Conservation (phyloP, 2,329 filamentous ascomycete genomes). For the Arthrobotrys sinensis region DNA sequence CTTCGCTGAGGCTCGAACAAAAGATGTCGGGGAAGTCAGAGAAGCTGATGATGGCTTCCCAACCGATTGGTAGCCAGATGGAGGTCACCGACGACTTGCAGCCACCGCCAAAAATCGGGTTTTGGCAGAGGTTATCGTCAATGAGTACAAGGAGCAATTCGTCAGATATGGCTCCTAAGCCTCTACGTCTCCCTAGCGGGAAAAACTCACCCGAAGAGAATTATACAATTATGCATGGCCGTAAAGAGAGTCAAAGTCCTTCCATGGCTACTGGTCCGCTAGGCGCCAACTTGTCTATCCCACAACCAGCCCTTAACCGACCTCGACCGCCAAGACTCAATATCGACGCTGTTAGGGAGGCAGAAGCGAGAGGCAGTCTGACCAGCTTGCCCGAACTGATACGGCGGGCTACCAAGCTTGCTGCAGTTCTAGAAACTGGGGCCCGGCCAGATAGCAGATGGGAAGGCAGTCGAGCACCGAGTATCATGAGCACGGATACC, state of each 20-base stretch:
- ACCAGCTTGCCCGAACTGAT: slow-evolving; percentile 95
- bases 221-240: slow-evolving; percentile 10
- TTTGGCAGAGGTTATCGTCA: slow-evolving; percentile 54
- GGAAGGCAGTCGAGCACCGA: slow-evolving; percentile 64
- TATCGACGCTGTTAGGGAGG: slow-evolving; percentile 84
- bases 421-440: slow-evolving; percentile 88
- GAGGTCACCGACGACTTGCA: slow-evolving; percentile 46
- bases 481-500: slow-evolving; percentile 62
- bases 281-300: slow-evolving; percentile 23
- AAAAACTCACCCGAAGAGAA: slow-evolving; percentile 39
- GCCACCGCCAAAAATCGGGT: slow-evolving; percentile 50
- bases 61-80: slow-evolving; percentile 28
- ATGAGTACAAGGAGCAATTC: slow-evolving; percentile 38
- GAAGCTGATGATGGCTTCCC: slow-evolving; percentile 29
- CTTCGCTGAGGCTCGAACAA: slow-evolving; percentile 39
- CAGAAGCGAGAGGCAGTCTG: slow-evolving; percentile 87
- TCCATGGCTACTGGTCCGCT: slow-evolving; percentile 38
- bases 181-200: slow-evolving; percentile 35
- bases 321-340: slow-evolving; percentile 79
- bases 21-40: slow-evolving; percentile 43
- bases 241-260: slow-evolving; percentile 37
- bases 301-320: slow-evolving; percentile 36
- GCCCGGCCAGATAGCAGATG: slow-evolving; percentile 74
- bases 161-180: slow-evolving; percentile 40
- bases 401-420: slow-evolving; percentile 85